Base-by-base conservation (phyloP, 139 green algal species). In the Auxenochlorella pyrenoidosa region DNA sequence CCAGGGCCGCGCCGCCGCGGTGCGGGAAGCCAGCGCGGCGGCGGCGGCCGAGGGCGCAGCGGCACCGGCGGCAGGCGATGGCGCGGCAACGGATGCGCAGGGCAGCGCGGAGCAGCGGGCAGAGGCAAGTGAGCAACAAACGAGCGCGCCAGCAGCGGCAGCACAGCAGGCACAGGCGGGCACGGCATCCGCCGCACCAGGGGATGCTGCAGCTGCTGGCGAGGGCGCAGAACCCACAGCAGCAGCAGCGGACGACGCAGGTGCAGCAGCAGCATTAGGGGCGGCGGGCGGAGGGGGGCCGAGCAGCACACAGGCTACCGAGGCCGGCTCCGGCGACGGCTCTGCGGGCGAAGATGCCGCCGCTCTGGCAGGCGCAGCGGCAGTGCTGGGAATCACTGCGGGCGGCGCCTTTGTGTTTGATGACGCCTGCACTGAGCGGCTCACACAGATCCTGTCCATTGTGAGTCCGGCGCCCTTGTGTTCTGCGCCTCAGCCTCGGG, bases 391-490 rank as follows among this genome's bases (percentile, higher is more conserved):
- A 54, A 34, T 47, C 43, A n/a, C 26, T 36, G 30, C 13, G 8
- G 30, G 24, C 54, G 18, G 73, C 43, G 15, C 72, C 18, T 94
- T 89, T 76, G 86, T 90, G 79, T 89, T 92, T 77, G 91, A 94
- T 68, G 83, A 90, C 0, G 89, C 86, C 0, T 83, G 86, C 73
- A 44, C 87, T 40, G 78, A 83, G 34, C 68, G 84, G 0, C 90
- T 99, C 40, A 91, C 94, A 5, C 66, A 75, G 24, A 91, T 98
- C n/a, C 92, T 99, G 75, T 0, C 40, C 5, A 40, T 81, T 12
- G 82, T 81, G 70, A 72, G 82, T 44, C 2, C 2, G 54, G 54
- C 16, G 18, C 15, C 54, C 54, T 24, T 63, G 54, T 24, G 24
- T 34, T 32, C 26, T 34, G 22, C 3, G 6, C 34, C 24, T 72